phyloP scores from a whole-genome alignment of 2,329 filamentous ascomycete species.

The Aspergillus sp. region DNA sequence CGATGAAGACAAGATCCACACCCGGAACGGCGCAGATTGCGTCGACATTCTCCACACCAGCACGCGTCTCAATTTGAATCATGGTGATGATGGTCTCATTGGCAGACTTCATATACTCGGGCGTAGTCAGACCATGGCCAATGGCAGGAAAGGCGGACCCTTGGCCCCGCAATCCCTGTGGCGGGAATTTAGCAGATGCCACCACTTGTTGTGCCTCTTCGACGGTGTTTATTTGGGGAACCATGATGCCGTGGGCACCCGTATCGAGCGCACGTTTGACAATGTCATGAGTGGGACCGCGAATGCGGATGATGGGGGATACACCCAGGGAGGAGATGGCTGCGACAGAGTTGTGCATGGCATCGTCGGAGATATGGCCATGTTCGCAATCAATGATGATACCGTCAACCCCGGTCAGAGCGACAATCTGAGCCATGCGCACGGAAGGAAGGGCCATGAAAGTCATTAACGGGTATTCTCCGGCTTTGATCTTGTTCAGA shows the following conservation, averaged over 20 bases:
- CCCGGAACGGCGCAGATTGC: constrained; percentile 41
- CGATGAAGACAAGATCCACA: constrained; percentile 22
- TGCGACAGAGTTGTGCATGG: constrained; percentile 30
- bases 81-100: constrained; percentile 36
- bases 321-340: constrained; percentile 28
- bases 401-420: constrained; percentile 63
- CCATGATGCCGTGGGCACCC: constrained; percentile 31
- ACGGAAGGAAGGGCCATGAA: constrained; percentile 53
- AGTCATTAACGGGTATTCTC: constrained; percentile 49
- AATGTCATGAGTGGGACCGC: constrained; percentile 22
- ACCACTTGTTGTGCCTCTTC: constrained; percentile 16
- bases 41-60: constrained; percentile 43
- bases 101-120: constrained; percentile 36
- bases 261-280: constrained; percentile 30
- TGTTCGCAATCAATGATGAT: constrained; percentile 54
- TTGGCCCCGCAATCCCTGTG: constrained; percentile 29
- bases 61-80: constrained; percentile 43
- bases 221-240: constrained; percentile 36
- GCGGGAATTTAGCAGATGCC: constrained; percentile 26
- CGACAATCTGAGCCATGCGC: constrained; percentile 56
- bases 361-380: constrained; percentile 31
- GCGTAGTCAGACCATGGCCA: constrained; percentile 33
- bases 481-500: constrained; percentile 46
- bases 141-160: constrained; percentile 29
- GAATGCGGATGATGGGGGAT: constrained; percentile 26